Base-by-base conservation (phyloP, 352 stramenopile genomes). In the Phytophthora palmivora region DNA sequence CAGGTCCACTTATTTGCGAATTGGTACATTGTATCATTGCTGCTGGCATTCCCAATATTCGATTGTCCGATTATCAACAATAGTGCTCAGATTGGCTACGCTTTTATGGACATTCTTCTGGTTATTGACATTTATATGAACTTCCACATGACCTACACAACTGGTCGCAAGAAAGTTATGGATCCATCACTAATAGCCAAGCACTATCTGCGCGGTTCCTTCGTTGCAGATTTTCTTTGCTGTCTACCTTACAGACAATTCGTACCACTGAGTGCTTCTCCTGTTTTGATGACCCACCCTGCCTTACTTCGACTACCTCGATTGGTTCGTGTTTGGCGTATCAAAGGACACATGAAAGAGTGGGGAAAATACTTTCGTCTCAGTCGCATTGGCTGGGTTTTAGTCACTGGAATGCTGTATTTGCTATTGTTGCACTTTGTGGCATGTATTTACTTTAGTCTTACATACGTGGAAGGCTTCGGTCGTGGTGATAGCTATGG, bases 91-190 rank as follows among this genome's bases (percentile, higher is more conserved):
- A 38, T 62, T 7, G 33, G 67, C 2, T 74, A 78, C 22, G 47
- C 32, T 6, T 0, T 76, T 5, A 28, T 70, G 11, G 80, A 88
- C 53, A 18, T 88, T 11, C 8, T 80, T 0, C 60, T 88, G 5
- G 48, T 53, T 5, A 22, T 61, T 0, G 80, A 89, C 26, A 62
- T 87, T 14, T 89, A 87, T 54, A 15, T 86, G 19, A 86, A 74
- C 16, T 60, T 79, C 6, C 78, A 89, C 28, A 37, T 89, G 33
- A 63, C 60, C 2, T 70, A 62, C 41, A 70, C 43, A 5, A 37
- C 19, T 1, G 46, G 36, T 14, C 47, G 70, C 14, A 79, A 82
- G 49, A 78, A 65, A 32, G 22, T 78, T 18, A 38, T 58, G 3
- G 44, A 69, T 1, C 37, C 67, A 16, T 43, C 53, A 15, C 63